Base-by-base conservation (phyloP, 495 filamentous ascomycete species). In the Mycothermus thermophilus region DNA sequence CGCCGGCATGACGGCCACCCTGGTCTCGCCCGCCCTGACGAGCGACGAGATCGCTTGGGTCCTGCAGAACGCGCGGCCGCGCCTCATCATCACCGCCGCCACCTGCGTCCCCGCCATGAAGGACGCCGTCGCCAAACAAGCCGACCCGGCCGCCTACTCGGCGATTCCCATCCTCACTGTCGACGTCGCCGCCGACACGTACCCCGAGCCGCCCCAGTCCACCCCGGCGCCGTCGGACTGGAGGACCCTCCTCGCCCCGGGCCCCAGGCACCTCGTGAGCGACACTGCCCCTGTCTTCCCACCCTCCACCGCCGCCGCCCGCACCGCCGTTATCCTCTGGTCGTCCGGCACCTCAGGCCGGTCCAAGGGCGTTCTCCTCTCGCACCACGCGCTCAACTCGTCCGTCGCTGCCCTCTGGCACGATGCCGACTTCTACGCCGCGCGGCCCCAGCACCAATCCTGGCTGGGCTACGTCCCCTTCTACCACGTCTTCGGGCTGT, bases 281-380 rank as follows among this genome's bases (percentile, higher is more conserved):
- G 24, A 17, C 14, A 17, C 27, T 8, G 11, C 30, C 9, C 11
- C 35, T 19, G 12, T 30, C 17, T 38, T 44, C 34, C 29, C 36
- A 9, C 30, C 37, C 15, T 13, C 31, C 8, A 15, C 34, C 11
- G 36, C 45, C 9, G 16, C 35, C 10, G 17, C 20, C 31, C 41
- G 42, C 37, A 49, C 51, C 5, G 43, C 43, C 24, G 50, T 54
- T 3, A 81, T 90, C 50, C 85, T 87, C 57, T 90, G 86, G 63
- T 87, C 83, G 8, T 83, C 79, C 3, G 83, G 83, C 3, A 90
- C 83, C 3, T 88, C 83, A 0, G 83, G 83, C 13, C 64, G 74
- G 27, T 84, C 83, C 14, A 90, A 90, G 56, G 83, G 83, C 41
- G 83, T 90, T 2, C 63, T 80, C 20, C 56, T 88, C 34, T 80